Percentiles rank a stretch among this genome's conserved stretches.
These are phyloP conservation scores for Eutrema heterophyllum DNA, from an alignment of 345 rosid genomes.

Conservation along the genomic window DNA sequence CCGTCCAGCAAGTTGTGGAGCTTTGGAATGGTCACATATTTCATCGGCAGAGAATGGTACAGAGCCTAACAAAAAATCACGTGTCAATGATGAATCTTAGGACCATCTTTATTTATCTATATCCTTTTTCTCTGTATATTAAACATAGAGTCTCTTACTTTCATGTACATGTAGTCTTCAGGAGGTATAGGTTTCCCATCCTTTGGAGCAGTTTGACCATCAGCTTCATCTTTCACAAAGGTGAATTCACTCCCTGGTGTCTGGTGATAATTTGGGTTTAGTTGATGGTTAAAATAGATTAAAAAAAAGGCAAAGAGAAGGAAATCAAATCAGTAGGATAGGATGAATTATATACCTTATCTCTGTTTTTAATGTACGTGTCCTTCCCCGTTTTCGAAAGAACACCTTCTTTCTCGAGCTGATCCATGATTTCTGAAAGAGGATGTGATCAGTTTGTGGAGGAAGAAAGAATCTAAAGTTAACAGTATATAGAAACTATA, in stretches of 20 bases:
- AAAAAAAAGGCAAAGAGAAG: background rate
- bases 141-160: constrained; percentile 41
- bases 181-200: constrained; percentile 41
- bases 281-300: background rate
- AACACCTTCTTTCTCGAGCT: constrained; percentile 64
- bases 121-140: background rate
- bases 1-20: constrained; percentile 76
- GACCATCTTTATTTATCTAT: background rate
- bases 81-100: background rate
- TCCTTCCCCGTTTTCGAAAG: constrained; percentile 59
- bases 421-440: constrained; percentile 74
- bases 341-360: constrained; percentile 41
- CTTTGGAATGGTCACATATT: constrained; percentile 57
- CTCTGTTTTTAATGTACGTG: constrained; percentile 51
- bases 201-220: constrained; percentile 32
- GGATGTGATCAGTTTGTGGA: constrained; percentile 14
- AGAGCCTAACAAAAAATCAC: constrained; percentile 43
- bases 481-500: background rate
- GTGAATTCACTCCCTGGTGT: constrained; percentile 47
- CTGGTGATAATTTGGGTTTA: constrained; percentile 28
- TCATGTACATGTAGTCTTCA: constrained; percentile 67
- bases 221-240: constrained; percentile 72
- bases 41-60: constrained; percentile 81
- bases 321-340: background rate
- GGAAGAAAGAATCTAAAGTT: constrained; percentile 5